Percentiles rank a stretch among this genome's conserved stretches.
These are phyloP conservation scores for Pelargonium australe DNA, from an alignment of 441 rosid species.

Conservation along the genomic window DNA sequence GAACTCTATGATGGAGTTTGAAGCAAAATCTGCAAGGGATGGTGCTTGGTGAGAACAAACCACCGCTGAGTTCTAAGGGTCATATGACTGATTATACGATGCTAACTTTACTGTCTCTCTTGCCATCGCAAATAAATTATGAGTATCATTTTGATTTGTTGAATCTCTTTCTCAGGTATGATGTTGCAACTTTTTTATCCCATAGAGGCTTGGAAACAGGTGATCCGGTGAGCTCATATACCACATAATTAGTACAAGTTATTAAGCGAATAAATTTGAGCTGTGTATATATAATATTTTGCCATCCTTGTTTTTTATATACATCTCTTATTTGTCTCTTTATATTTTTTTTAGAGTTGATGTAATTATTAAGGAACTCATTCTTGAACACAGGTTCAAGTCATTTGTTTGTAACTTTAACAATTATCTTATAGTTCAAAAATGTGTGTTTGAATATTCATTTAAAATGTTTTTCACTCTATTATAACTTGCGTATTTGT, in stretches of 20 bases:
- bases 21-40: conserved; percentile 92
- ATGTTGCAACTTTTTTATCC: conserved; percentile 72
- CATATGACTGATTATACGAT: neutral
- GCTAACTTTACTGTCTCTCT: conserved; percentile 4
- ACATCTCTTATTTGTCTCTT: conserved; percentile 5
- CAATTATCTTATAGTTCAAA: neutral
- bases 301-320: neutral
- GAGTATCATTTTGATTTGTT: neutral
- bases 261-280: neutral
- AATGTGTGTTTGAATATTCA: neutral
- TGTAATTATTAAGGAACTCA: conserved; percentile 4
- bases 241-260: neutral
- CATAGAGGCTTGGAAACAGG: conserved; percentile 75
- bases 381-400: neutral
- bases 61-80: conserved; percentile 12
- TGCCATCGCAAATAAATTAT: neutral
- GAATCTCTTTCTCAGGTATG: conserved; percentile 60
- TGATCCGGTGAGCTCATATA: conserved; percentile 51
- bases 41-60: conserved; percentile 78
- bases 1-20: conserved; percentile 65
- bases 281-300: neutral
- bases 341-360: neutral
- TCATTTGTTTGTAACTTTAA: neutral
- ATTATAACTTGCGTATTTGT: neutral
- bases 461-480: too few species aligned